These are phyloP conservation scores for Phytophthora hibernalis DNA, from an alignment of 352 stramenopile genomes.

Conservation along the genomic window DNA sequence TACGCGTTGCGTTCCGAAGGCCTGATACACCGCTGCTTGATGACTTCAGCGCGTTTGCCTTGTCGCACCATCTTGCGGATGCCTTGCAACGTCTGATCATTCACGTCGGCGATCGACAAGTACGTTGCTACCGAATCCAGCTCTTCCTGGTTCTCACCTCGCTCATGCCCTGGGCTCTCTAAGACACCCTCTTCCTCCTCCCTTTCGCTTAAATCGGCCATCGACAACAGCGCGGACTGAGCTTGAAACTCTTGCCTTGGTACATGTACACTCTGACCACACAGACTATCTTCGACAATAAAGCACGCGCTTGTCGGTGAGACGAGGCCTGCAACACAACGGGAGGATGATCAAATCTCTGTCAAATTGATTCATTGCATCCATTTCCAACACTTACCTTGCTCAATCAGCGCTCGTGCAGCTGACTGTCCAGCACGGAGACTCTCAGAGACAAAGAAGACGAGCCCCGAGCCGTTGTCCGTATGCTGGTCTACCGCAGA, in stretches of 20 bases:
- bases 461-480: constrained; percentile 3
- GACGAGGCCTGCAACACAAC: constrained; percentile 22
- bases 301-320: constrained; percentile 31
- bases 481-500: background rate
- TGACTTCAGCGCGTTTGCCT: constrained; percentile 21
- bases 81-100: constrained; percentile 57
- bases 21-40: constrained; percentile 56
- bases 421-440: constrained; percentile 12
- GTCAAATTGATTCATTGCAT: background rate
- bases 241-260: constrained; percentile 19
- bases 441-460: constrained; percentile 40
- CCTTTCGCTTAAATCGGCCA: background rate
- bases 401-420: constrained; percentile 26
- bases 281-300: constrained; percentile 52
- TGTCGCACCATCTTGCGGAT: constrained; percentile 57
- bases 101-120: constrained; percentile 62
- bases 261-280: constrained; percentile 9
- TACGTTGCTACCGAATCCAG: constrained; percentile 11
- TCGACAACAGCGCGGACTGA: constrained; percentile 24
- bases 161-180: background rate
- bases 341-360: background rate
- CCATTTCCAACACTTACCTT: constrained; percentile 29
- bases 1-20: constrained; percentile 55
- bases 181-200: background rate
- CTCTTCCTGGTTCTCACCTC: background rate